Evolutionary conservation across 345 rosid genomes (phyloP), one percentile per base, ranked within the genome.

Genomic region (Dipteronia sinensis): DNA sequence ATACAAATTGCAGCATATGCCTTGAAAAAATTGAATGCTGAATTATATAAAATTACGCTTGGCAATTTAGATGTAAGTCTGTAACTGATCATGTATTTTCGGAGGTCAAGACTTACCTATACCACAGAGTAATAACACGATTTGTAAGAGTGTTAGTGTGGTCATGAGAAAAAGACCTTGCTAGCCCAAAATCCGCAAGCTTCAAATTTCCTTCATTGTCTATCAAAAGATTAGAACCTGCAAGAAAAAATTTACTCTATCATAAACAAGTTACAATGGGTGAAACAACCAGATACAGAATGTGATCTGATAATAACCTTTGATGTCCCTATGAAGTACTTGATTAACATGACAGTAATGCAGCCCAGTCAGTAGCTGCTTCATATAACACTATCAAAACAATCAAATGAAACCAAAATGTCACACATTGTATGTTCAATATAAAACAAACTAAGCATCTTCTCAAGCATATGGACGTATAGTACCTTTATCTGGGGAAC

Each of bases 191-290:
- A 89, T 93, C 98, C 9, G 97, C 98, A 67, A 95, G 94, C 87
- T 95, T 95, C 75, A 95, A 82, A 77, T 93, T 95, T 40, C 98
- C 97, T 86, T 93, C 90, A 49, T 95, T 92, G 89, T 92, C 97
- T 62, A 93, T 95, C 47, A 95, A 93, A 79, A 95, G 98, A 89
- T 93, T 95, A 23, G 98, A 95, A n/a, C 95, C 98, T 94, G 94
- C 81, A 81, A 15, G 64, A 59, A 59, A 59, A 59, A 13, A 20
- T 59, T 19, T 59, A 7, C 64, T 59, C 64, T 8, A 59, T 20
- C 64, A 19, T 59, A n/a, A 22, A 53, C 58, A 9, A 59, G 13
- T 53, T 53, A 53, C 58, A 53, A 53, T 16, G 58, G n/a, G 7
- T 53, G 58, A 53, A 53, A 53, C 58, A 53, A 53, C 58, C 58